A percentile compares a stretch with the other conserved stretches of the same genome.
Evolutionary conservation across 2,329 filamentous ascomycete genomes (phyloP).

Genomic region (Teratosphaeriaceae sp.): DNA sequence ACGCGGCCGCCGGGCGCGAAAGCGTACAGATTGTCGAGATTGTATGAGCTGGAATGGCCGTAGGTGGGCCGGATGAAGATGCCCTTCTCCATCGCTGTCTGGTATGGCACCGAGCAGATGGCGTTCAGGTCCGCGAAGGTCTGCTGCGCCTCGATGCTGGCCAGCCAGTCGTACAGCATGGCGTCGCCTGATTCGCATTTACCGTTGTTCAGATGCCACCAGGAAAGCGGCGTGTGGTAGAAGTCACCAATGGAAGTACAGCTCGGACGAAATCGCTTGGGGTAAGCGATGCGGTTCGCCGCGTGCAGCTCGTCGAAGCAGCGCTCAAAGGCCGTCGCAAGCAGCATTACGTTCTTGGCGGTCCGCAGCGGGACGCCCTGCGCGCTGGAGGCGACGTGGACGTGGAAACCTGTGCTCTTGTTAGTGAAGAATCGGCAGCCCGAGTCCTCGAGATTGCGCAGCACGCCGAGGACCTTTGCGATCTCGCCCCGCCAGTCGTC

Average conservation of each 20-base stretch:
- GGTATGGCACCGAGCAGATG: conserved; percentile 4
- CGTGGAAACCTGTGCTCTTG: conserved; percentile 13
- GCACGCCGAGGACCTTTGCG: conserved; percentile 5
- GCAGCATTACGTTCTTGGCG: conserved; percentile 13
- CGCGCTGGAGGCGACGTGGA: conserved; percentile 14
- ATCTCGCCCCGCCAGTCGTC: conserved; percentile 10
- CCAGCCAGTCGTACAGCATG: conserved; percentile 13
- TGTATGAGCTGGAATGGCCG: conserved; percentile 10
- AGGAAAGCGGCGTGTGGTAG: conserved; percentile 7
- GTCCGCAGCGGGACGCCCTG: conserved; percentile 9
- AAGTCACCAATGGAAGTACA: neutral
- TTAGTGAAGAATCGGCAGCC: conserved; percentile 15
- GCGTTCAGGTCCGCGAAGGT: conserved; percentile 4
- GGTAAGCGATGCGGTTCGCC: conserved; percentile 3
- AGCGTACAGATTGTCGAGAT: conserved; percentile 17
- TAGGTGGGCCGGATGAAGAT: neutral
- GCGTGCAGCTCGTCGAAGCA: conserved; percentile 14
- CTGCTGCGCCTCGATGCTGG: conserved; percentile 6
- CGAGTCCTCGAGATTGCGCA: conserved; percentile 4
- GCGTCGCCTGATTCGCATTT: conserved; percentile 3
- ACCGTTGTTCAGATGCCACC: conserved; percentile 4
- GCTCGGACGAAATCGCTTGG: neutral
- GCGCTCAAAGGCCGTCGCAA: conserved; percentile 15
- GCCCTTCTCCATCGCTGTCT: neutral
- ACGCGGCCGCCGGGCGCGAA: neutral